These are phyloP conservation scores for Cryptococcus sp. DNA, from an alignment of 1,284 basidiomycete species.

Conservation along the genomic window DNA sequence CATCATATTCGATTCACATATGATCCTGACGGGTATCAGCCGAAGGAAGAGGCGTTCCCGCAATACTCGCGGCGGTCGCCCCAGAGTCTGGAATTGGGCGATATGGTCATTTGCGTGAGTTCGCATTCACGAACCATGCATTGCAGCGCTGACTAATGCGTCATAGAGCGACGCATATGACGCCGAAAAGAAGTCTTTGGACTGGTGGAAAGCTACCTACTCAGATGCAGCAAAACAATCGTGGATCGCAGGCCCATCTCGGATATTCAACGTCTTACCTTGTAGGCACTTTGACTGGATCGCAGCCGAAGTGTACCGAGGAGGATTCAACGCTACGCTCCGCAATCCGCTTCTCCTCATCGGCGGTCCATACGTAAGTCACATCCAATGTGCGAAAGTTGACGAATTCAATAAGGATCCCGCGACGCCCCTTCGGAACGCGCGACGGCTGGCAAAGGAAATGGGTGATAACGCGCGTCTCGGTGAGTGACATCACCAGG, in stretches of 20 bases:
- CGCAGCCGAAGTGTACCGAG: constrained; percentile 11
- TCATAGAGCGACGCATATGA: constrained; percentile 6
- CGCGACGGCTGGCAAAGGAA: too few species aligned
- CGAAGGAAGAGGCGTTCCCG: too few species aligned
- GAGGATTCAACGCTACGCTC: constrained; percentile 8
- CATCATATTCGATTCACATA: neutral
- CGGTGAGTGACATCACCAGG: too few species aligned
- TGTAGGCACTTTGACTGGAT: constrained; percentile 11
- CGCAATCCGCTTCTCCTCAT: constrained; percentile 9
- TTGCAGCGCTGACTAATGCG: neutral
- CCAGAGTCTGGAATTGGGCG: constrained; percentile 1
- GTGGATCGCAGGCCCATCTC: constrained; percentile 3
- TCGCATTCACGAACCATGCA: neutral
- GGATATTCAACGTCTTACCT: neutral
- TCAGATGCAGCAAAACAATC: constrained; percentile 1
- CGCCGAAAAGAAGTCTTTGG: constrained; percentile 6
- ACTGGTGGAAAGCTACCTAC: constrained; percentile 8
- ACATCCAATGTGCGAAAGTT: too few species aligned
- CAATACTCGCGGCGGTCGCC: neutral
- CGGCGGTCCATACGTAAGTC: constrained; percentile 8
- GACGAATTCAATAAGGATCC: too few species aligned
- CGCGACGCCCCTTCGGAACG: too few species aligned
- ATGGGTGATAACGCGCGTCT: too few species aligned
- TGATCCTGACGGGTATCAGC: constrained; percentile 3
- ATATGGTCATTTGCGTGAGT: constrained; percentile 15